Percentiles rank a stretch among this genome's conserved stretches.
These are phyloP conservation scores for Carpinus viminea DNA, from an alignment of 306 rosid species.

Conservation along the genomic window DNA sequence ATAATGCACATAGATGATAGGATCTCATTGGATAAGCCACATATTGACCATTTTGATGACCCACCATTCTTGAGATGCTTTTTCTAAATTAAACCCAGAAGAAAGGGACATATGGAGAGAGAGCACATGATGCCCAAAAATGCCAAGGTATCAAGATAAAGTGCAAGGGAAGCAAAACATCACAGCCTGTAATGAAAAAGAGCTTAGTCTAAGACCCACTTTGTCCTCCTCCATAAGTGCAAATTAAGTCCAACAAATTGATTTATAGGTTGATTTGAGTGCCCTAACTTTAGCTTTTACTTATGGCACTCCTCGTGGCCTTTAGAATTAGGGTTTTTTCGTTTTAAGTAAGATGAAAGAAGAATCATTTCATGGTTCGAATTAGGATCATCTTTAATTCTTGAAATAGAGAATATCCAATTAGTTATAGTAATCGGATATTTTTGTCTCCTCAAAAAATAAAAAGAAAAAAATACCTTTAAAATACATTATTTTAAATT, in stretches of 20 bases:
- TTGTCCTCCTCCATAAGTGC: neutral
- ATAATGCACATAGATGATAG: neutral
- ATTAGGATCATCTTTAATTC: too few relatives aligned
- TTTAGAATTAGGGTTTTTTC: too few relatives aligned
- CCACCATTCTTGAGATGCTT: slow-evolving; percentile 3
- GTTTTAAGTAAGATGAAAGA: too few relatives aligned
- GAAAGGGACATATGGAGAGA: neutral
- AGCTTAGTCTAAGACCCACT: slow-evolving; percentile 9
- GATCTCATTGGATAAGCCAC: neutral
- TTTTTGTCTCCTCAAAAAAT: too few relatives aligned
- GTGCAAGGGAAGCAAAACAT: slow-evolving; percentile 11
- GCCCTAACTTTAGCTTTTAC: neutral
- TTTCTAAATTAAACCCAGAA: neutral
- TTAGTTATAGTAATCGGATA: too few relatives aligned
- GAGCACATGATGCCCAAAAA: slow-evolving; percentile 10
- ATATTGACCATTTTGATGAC: neutral
- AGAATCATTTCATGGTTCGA: too few relatives aligned
- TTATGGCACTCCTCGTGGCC: neutral
- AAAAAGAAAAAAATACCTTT: too few relatives aligned
- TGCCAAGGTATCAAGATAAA: slow-evolving; percentile 22
- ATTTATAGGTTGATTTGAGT: neutral
- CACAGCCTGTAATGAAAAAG: slow-evolving; percentile 16
- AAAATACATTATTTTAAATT: too few relatives aligned
- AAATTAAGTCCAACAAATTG: neutral
- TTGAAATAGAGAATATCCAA: too few relatives aligned